A percentile compares a stretch with the other conserved stretches of the same genome.
phyloP scores from a whole-genome alignment of 2,329 filamentous ascomycete species.

The Truncatella angustata region DNA sequence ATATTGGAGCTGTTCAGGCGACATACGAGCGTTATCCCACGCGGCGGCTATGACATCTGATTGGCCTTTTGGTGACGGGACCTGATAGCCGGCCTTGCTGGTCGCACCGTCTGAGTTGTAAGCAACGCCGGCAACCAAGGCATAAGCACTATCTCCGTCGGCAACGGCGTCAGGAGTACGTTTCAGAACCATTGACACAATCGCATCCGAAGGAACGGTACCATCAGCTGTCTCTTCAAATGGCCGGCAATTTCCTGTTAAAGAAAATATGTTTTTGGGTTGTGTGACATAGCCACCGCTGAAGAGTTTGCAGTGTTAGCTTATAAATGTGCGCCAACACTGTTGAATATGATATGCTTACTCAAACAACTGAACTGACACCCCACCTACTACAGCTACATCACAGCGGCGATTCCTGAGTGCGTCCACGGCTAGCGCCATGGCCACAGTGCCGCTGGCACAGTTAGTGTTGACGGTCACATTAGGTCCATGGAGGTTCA shows the following conservation, averaged over 20 bases:
- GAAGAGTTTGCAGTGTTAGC: background rate
- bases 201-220: background rate
- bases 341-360: background rate
- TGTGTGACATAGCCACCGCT: background rate
- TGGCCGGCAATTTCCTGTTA: background rate
- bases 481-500: background rate
- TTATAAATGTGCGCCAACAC: background rate
- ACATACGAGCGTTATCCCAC: background rate
- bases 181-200: background rate
- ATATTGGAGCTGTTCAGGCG: background rate
- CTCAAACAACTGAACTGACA: background rate
- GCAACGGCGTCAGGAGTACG: background rate
- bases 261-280: background rate
- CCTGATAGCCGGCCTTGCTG: background rate
- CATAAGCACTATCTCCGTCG: background rate
- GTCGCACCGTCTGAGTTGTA: background rate
- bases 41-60: background rate
- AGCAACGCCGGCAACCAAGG: background rate
- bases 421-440: background rate
- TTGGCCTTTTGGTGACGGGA: background rate
- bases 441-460: background rate
- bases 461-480: background rate
- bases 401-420: background rate
- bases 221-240: background rate
- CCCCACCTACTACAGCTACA: background rate